Evolutionary conservation across 2,329 filamentous ascomycete genomes (phyloP).

Genomic region (Cordyceps javanica): DNA sequence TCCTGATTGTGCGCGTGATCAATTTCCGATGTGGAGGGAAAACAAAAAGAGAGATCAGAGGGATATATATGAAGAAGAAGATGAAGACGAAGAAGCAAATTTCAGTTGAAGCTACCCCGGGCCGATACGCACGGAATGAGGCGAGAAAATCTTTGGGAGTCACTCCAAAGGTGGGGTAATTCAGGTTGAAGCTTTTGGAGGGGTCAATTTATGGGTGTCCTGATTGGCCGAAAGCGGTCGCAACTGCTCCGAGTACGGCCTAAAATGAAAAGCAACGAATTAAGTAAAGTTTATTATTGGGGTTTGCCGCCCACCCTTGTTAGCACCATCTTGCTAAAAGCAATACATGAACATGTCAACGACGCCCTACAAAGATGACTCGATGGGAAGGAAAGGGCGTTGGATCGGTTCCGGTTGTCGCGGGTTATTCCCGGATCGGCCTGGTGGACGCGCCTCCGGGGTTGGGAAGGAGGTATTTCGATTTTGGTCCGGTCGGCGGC

Average conservation of each 20-base stretch:
- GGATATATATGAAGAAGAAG: neutral
- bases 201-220: neutral
- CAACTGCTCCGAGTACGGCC: neutral
- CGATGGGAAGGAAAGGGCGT: neutral
- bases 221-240: neutral
- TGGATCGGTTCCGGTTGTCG: no score
- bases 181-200: conserved; percentile 1
- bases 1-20: no score
- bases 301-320: no score
- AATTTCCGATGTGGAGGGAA: neutral
- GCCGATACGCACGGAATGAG: neutral
- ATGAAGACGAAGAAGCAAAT: neutral
- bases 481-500: no score
- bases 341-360: no score
- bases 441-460: no score
- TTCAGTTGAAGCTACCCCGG: neutral
- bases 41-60: neutral
- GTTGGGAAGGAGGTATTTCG: no score
- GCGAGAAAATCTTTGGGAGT: conserved; percentile 2
- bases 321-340: no score
- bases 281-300: no score
- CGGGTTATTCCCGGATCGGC: no score
- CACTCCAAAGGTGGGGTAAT: neutral
- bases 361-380: neutral
- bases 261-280: neutral